Percentiles rank a stretch among this genome's conserved stretches.
These are phyloP conservation scores for Lavandula angustifolia DNA, from an alignment of 257 asterid genomes.

Conservation along the genomic window DNA sequence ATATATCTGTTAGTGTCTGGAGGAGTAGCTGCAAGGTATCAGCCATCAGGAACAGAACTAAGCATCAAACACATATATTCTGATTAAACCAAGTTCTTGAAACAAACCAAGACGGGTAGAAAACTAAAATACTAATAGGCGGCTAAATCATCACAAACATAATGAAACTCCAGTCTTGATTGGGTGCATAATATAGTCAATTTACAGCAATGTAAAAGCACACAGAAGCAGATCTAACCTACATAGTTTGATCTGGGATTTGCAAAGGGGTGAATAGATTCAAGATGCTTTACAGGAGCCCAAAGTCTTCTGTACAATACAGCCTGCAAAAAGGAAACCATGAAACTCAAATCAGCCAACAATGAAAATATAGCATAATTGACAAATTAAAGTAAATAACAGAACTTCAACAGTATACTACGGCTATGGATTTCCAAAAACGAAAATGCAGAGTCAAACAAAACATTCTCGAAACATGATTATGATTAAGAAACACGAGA, in stretches of 20 bases:
- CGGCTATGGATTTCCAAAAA: conserved; percentile 17
- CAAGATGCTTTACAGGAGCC: conserved; percentile 82
- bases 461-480: conserved; percentile 31
- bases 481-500: conserved; percentile 32
- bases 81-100: conserved; percentile 8
- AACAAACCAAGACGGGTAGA: neutral
- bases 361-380: conserved; percentile 5
- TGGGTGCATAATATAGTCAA: neutral
- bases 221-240: conserved; percentile 66
- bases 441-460: conserved; percentile 18
- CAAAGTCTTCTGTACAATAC: conserved; percentile 71
- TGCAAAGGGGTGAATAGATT: conserved; percentile 73
- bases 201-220: conserved; percentile 16
- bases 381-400: conserved; percentile 4
- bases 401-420: conserved; percentile 12
- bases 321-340: conserved; percentile 51
- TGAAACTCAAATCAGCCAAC: conserved; percentile 27
- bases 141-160: neutral
- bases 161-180: neutral
- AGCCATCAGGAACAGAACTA: conserved; percentile 21
- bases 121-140: neutral
- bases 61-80: conserved; percentile 20
- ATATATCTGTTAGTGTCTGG: conserved; percentile 60
- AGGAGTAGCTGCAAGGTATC: conserved; percentile 64
- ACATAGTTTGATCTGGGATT: conserved; percentile 77